Evolutionary conservation across 1,284 basidiomycete genomes (phyloP), one percentile per base, ranked within the genome.

Genomic region (Ustilago esculenta): DNA sequence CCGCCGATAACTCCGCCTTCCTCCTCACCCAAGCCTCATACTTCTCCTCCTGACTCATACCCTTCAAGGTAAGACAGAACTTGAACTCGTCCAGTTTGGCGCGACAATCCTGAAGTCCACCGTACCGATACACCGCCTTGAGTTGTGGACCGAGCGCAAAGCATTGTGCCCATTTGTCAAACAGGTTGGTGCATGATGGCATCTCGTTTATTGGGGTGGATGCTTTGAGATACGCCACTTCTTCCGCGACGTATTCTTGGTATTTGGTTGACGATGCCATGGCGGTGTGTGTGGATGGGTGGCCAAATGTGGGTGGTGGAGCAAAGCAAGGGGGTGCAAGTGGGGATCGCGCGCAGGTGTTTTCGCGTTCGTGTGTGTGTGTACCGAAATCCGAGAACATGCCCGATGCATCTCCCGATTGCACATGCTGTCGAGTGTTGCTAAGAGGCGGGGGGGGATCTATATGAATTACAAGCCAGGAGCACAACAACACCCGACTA

Each of bases 31-130:
- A 98, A 8, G 87, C 87, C 50, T 91, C 87, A 23, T 90, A 86
- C 76, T 88, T 87, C 76, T 89, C 87, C 53, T 94, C 92, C 10
- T 87, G 87, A 44, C 89, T 86, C 82, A 91, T 85, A 21, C 87
- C 86, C 81, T 94, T 94, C 67, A 90, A 84, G 57, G 89, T 90
- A 85, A 97, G 85, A 84, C 95, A 98, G 83, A 92, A 96, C 84
- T 97, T 97, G 86, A 95, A 95, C 76, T 96, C 94, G 69, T 93
- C 89, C 76, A 90, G 86, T 81, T 95, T 94, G 49, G 86, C 85
- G 0, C 84, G 85, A 82, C 95, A 98, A 60, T 89, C 87, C 1
- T 90, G 86, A 74, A 90, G 86, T 44, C 88, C 85, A 4, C 95
- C 95, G 73, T 90, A 89, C 70, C 95, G 87, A 82, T 98, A 98